Conservation (phyloP, 2,329 filamentous ascomycete genomes). For the Basipetospora sp. region DNA sequence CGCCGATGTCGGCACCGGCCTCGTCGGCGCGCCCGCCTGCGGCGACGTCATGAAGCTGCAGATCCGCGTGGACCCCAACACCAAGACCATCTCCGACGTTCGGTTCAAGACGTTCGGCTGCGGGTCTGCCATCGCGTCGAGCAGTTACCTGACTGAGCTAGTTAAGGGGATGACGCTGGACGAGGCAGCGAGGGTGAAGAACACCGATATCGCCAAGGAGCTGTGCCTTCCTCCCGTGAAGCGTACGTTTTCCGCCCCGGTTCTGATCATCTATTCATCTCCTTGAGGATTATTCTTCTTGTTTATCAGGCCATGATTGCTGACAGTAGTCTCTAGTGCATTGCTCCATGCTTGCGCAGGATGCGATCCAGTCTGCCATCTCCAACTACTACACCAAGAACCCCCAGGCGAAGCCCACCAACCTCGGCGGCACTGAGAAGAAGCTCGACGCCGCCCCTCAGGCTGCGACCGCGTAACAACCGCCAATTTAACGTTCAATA, state of each 20-base stretch:
- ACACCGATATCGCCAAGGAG: slow-evolving; percentile 97
- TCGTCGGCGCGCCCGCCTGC: slow-evolving; percentile 78
- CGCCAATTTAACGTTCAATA: too few species aligned
- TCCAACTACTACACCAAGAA: slow-evolving; percentile 80
- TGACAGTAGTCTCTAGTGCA: slow-evolving; percentile 42
- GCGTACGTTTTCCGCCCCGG: slow-evolving; percentile 38
- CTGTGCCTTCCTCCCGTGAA: slow-evolving; percentile 79
- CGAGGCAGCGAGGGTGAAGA: slow-evolving; percentile 81
- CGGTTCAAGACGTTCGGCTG: slow-evolving; percentile 98
- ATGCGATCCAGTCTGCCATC: slow-evolving; percentile 82
- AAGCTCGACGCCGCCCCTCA: slow-evolving; percentile 1
- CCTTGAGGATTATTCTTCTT: too few species aligned
- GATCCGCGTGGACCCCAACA: slow-evolving; percentile 76
- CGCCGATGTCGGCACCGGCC: slow-evolving; percentile 71
- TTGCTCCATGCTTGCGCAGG: slow-evolving; percentile 83
- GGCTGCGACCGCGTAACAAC: too few species aligned
- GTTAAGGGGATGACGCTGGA: slow-evolving; percentile 91
- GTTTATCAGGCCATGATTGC: neutral
- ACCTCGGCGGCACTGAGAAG: slow-evolving; percentile 58
- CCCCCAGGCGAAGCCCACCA: slow-evolving; percentile 40
- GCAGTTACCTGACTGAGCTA: slow-evolving; percentile 88
- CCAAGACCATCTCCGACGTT: slow-evolving; percentile 80
- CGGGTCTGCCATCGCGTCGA: slow-evolving; percentile 85
- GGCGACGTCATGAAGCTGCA: slow-evolving; percentile 74
- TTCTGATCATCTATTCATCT: too few species aligned